Base-by-base conservation (phyloP, 352 stramenopile genomes). In the Aphanomyces cochlioides region DNA sequence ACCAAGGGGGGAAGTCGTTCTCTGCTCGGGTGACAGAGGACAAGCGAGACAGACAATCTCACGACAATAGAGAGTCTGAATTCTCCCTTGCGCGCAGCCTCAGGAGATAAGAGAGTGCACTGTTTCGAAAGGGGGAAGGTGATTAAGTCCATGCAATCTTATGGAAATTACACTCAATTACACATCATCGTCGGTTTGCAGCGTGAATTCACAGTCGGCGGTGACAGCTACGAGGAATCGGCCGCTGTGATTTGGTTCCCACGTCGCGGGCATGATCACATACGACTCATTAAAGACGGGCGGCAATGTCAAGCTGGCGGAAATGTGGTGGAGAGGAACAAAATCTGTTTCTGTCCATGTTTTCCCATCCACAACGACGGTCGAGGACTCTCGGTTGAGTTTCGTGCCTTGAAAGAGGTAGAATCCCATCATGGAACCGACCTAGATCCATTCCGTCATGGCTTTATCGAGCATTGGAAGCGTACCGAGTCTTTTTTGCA, bases 401-500 rank as follows among this genome's bases (percentile, higher is more conserved):
- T 84, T 84, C 53, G 76, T 66, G 37, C 76, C 77, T 73, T 79
- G 75, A 56, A 93, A 90, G 7, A 96, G 66, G 69, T 97, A 97
- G 66, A 97, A 96, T 13, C 90, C 90, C 70, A 97, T 93, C 90
- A 96, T 97, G 40, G 80, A 83, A 15, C 89, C 90, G 12, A 97
- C 64, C 64, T 70, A 70, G 38, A 58, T 36, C 47, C 17, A 28
- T 59, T 59, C 36, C 13, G 10, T 37, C 19, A 15, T 13, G 50
- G 13, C 13, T 59, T 10, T 1, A 59, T 28, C 50, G 50, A 59
- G 10, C 10, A 2, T 13, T 37, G 12, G 34, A 15, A 66, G 15
- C 57, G 57, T n/a, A 70, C 88, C 0, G 80, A 78, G 73, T 97
- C 90, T 8, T 84, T 83, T 59, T 90, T 89, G 70, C 87, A 95